Percentiles rank a stretch among this genome's conserved stretches.
Evolutionary conservation across 2,329 filamentous ascomycete species (phyloP).

Genomic region (Raffaelea arxii): DNA sequence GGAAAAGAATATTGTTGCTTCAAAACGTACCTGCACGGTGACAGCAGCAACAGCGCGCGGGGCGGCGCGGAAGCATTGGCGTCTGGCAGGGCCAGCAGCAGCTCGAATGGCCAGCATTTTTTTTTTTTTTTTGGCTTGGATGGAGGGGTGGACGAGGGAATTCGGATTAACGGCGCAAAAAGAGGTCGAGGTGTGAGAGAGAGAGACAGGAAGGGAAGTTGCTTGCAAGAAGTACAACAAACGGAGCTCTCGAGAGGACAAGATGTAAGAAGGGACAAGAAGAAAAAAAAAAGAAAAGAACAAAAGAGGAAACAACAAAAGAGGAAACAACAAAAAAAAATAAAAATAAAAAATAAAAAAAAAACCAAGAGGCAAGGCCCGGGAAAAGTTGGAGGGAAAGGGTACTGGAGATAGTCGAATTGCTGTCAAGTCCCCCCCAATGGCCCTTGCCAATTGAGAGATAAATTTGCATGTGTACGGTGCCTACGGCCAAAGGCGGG

Average conservation of each 20-base stretch:
- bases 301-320: not conserved
- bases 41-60: constrained; percentile 42
- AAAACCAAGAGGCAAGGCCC: constrained; percentile 1
- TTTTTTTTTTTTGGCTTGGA: too few relatives aligned
- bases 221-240: too few relatives aligned
- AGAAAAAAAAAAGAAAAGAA: not conserved
- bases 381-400: constrained; percentile 7
- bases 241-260: not conserved
- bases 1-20: too few relatives aligned
- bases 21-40: constrained; percentile 45
- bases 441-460: constrained; percentile 8
- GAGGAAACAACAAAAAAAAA: not conserved
- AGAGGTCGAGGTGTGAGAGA: not conserved
- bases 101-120: constrained; percentile 78
- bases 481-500: constrained; percentile 6
- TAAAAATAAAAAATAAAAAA: not conserved
- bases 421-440: not conserved
- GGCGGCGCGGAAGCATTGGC: constrained; percentile 67
- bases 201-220: too few relatives aligned
- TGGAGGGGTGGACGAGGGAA: constrained; percentile 14
- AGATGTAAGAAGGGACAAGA: not conserved
- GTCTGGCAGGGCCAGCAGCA: constrained; percentile 63
- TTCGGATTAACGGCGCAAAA: not conserved
- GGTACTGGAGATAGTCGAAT: constrained; percentile 6
- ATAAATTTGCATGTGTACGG: constrained; percentile 13